Percentiles rank a stretch among this genome's conserved stretches.
Evolutionary conservation across 169 alveolate genomes (phyloP).

Genomic region (Eimeria zaria): DNA sequence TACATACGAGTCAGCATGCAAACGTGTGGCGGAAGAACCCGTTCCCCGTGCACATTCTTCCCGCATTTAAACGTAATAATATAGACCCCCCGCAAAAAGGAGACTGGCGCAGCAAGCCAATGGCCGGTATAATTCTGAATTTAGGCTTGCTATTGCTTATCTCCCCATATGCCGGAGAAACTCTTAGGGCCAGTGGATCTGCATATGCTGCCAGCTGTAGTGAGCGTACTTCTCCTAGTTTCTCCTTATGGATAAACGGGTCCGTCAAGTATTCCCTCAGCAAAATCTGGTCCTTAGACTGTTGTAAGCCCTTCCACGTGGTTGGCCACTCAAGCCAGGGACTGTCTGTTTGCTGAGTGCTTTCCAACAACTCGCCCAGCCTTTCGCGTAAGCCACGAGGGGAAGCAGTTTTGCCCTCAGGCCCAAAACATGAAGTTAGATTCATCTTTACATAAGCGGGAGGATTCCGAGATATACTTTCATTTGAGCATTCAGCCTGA

Average conservation of each 20-base stretch:
- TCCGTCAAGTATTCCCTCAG: slow-evolving; percentile 60
- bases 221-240: slow-evolving; percentile 23
- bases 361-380: slow-evolving; percentile 14
- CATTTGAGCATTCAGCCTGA: not conserved
- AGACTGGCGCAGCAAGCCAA: not conserved
- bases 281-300: slow-evolving; percentile 12
- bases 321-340: slow-evolving; percentile 83
- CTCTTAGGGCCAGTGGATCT: not conserved
- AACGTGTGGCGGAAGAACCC: not conserved
- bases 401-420: not conserved
- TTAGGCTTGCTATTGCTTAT: not conserved
- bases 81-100: not conserved
- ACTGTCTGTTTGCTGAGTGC: not conserved
- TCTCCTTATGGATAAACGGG: slow-evolving; percentile 23
- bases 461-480: not conserved
- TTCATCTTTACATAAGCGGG: not conserved
- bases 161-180: not conserved
- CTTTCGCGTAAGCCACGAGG: not conserved
- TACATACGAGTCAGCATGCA: not conserved
- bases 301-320: slow-evolving; percentile 12
- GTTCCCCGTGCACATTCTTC: not conserved
- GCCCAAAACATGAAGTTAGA: not conserved
- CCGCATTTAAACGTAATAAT: not conserved
- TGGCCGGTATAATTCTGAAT: not conserved
- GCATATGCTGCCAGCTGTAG: no score